Conservation (phyloP, 2,329 filamentous ascomycete species). For the Ophiostoma tasmaniense region DNA sequence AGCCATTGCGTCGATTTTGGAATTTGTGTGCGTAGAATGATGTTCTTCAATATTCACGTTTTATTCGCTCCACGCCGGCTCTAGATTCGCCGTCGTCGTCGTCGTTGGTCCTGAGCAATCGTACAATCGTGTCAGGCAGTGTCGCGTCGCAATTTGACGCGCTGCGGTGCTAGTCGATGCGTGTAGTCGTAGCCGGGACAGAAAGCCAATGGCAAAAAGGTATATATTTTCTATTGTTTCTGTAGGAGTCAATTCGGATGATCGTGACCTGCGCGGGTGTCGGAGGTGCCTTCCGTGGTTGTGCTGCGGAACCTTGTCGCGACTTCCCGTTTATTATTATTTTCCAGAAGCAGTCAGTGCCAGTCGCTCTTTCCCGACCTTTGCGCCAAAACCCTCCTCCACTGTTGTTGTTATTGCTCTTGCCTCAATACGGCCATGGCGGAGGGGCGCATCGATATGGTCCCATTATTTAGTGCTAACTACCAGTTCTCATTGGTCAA, state of each 20-base stretch:
- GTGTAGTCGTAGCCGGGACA: neutral
- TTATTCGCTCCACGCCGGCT: neutral
- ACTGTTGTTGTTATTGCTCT: constrained; percentile 1
- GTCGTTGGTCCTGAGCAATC: neutral
- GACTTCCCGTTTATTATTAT: constrained; percentile 4
- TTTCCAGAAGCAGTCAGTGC: neutral
- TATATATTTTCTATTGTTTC: neutral
- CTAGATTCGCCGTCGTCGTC: neutral
- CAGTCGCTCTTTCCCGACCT: neutral
- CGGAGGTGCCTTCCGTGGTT: constrained; percentile 1
- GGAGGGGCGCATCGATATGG: neutral
- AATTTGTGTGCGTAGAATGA: neutral
- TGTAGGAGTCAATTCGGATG: neutral
- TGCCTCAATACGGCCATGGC: neutral
- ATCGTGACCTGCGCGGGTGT: neutral
- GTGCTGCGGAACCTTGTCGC: neutral
- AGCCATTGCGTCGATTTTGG: constrained; percentile 26
- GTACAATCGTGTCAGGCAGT: neutral
- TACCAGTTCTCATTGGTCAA: neutral
- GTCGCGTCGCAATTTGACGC: neutral
- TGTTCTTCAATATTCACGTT: neutral
- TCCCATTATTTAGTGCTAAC: neutral
- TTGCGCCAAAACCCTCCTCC: neutral
- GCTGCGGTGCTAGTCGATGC: neutral
- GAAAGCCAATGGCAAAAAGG: neutral